Base-by-base conservation (phyloP, 2,329 filamentous ascomycete species). In the Tricladium varicosporioides region DNA sequence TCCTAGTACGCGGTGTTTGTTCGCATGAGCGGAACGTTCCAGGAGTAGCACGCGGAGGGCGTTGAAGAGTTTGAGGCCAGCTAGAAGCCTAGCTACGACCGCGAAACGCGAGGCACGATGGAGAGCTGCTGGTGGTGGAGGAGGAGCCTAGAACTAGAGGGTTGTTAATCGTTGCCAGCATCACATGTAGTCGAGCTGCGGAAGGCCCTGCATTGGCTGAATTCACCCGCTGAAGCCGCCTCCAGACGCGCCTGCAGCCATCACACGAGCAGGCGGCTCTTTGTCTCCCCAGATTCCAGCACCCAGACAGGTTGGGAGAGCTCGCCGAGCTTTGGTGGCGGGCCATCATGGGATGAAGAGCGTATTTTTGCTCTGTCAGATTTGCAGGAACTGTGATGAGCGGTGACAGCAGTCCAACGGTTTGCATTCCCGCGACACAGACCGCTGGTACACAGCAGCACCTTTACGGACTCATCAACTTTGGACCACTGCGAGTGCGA, bases 211-310 rank as follows among this genome's bases (percentile, higher is more conserved):
- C 13, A 16, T 22, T 27, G 44, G n/a, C 16, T 47, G 13, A 16
- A 13, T 19, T 47, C 18, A 18, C 15, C 16, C 44, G 3, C 44
- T 47, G 8, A n/a, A 22, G 44, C n/a, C 44, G 44, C 15, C 48
- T 7, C 48, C 53, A 50, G 53, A 15, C n/a, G 14, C 27, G 18
- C 19, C 22, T 52, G 42, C 48, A 56, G 22, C n/a, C 14, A 31
- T 56, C 54, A 56, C 54, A 48, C 54, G 48, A 56, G 54, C 48
- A 43, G 15, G 54, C 49, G 54, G 48, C 54, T 56, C 48, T 48
- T 31, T 11, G 9, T 27, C 22, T 27, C 22, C 22, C 22, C 22
- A 27, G 22, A 27, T 27, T 27, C 36, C 36, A 40, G n/a, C 36
- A 40, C 36, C 5, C 11, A 11, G 36, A 40, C 4, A 10, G 36